Base-by-base conservation (phyloP, 352 stramenopile species). In the Pythium grandisporangium region DNA sequence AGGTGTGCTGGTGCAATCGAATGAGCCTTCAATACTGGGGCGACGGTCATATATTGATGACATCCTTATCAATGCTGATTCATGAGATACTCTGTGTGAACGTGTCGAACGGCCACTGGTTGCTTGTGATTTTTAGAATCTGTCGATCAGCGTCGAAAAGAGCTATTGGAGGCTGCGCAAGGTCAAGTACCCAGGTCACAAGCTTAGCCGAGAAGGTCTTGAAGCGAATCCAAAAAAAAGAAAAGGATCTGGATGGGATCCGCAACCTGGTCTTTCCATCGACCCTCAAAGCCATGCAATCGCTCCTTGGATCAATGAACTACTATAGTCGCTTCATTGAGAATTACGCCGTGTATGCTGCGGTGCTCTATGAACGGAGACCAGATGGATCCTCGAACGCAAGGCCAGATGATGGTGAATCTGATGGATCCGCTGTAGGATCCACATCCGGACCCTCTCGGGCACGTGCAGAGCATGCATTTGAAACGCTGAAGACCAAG, bases 11-110 rank as follows among this genome's bases (percentile, higher is more conserved):
- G 16, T 8, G 19, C 10, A 38, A 10, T 16, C 33, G 10, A 17
- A 16, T 20, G 8, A 6, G 8, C 33, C 33, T 10, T 38, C 33
- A 16, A 17, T 38, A 8, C 33, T 38, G 6, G 33, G 33, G 19
- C 33, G 52, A 6, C 21, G 45, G 20, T 60, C 52, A 21, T 59
- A 59, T 17, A 59, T 59, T 11, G 51, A 59, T 24, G 51, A 59
- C 26, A 53, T 59, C n/a, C 29, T 53, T 2, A 52, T 59, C 17
- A 38, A 27, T 3, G 44, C 35, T 8, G 1, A 0, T 0, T 51
- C 33, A 7, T 53, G 44, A 39, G 6, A n/a, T 0, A 33, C 48
- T 29, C 45, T 59, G 44, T 59, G 51, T 13, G 39, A 50, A 1
- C 29, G 26, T 22, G n/a, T 53, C 3, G 38, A 59, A 2, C 25